Conservation (phyloP, 495 filamentous ascomycete genomes). For the Penicillium waksmanii region DNA sequence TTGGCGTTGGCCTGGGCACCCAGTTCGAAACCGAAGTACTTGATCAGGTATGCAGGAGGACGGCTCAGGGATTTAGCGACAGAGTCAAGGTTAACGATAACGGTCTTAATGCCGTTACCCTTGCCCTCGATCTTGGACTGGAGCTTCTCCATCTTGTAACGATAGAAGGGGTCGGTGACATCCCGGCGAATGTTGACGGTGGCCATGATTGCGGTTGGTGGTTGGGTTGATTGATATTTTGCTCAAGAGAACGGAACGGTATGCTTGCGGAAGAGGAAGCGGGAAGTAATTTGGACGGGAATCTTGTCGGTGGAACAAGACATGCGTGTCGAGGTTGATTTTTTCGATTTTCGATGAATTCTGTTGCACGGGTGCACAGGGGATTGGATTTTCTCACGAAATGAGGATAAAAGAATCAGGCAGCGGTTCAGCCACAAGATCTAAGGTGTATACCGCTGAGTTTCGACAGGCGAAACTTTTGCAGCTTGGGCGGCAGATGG, state of each 20-base stretch:
- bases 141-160: slow-evolving; percentile 99
- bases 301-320: slow-evolving; percentile 52
- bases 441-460: slow-evolving; percentile 81
- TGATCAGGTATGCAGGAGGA: slow-evolving; percentile 93
- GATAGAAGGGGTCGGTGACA: slow-evolving; percentile 98
- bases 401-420: slow-evolving; percentile 22
- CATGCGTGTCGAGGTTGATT: slow-evolving; percentile 58
- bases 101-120: slow-evolving; percentile 95
- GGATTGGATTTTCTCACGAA: slow-evolving; percentile 16
- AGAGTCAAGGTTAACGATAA: slow-evolving; percentile 95
- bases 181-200: slow-evolving; percentile 98
- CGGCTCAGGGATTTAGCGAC: slow-evolving; percentile 91
- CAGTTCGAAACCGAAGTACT: slow-evolving; percentile 99
- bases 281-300: slow-evolving; percentile 46
- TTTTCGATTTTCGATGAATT: slow-evolving; percentile 52
- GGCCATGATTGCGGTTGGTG: slow-evolving; percentile 69
- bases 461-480: slow-evolving; percentile 89
- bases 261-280: slow-evolving; percentile 35
- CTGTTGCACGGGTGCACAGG: slow-evolving; percentile 10
- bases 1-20: slow-evolving; percentile 98
- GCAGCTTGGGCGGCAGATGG: slow-evolving; percentile 90
- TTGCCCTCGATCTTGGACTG: slow-evolving; percentile 99
- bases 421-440: slow-evolving; percentile 78
- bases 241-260: slow-evolving; percentile 28
- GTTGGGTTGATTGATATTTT: neutral